These are phyloP conservation scores for Petunia secreta DNA, from an alignment of 257 asterid genomes.

Conservation along the genomic window DNA sequence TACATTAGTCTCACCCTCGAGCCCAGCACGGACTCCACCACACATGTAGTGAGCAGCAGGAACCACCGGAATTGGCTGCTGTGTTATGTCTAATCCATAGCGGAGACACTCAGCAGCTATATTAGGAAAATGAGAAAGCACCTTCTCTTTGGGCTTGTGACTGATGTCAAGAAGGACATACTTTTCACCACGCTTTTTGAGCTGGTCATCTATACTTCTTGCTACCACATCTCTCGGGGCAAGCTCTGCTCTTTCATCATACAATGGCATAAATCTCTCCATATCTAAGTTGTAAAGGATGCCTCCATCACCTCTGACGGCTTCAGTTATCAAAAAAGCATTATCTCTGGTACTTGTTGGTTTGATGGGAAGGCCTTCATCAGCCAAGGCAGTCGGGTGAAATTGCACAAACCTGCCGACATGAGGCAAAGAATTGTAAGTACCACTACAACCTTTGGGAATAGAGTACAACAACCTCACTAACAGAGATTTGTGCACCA, in stretches of 20 bases:
- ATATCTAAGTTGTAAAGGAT: conserved; percentile 72
- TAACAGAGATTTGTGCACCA: background rate
- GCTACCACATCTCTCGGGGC: conserved; percentile 99
- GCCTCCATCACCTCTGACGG: conserved; percentile 98
- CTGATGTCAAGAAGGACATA: conserved; percentile 92
- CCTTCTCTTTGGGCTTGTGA: conserved; percentile 68
- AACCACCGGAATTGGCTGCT: conserved; percentile 87
- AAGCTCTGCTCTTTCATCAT: conserved; percentile 88
- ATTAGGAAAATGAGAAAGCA: conserved; percentile 91
- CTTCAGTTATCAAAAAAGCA: conserved; percentile 91
- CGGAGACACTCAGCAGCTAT: conserved; percentile 88
- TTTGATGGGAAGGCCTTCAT: conserved; percentile 85
- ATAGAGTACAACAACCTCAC: background rate
- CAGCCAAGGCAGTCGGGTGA: conserved; percentile 98
- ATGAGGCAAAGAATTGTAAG: conserved; percentile 10
- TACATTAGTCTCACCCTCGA: conserved; percentile 89
- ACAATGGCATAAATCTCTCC: conserved; percentile 89
- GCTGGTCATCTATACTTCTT: conserved; percentile 94
- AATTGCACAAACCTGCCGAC: conserved; percentile 88
- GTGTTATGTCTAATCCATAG: conserved; percentile 88
- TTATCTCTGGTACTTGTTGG: conserved; percentile 75
- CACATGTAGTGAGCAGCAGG: conserved; percentile 99
- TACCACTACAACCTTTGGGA: background rate
- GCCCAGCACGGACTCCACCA: conserved; percentile 98
- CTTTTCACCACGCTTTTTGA: conserved; percentile 77